Conservation (phyloP, 495 filamentous ascomycete species). For the Evansstolkia leycettana region DNA sequence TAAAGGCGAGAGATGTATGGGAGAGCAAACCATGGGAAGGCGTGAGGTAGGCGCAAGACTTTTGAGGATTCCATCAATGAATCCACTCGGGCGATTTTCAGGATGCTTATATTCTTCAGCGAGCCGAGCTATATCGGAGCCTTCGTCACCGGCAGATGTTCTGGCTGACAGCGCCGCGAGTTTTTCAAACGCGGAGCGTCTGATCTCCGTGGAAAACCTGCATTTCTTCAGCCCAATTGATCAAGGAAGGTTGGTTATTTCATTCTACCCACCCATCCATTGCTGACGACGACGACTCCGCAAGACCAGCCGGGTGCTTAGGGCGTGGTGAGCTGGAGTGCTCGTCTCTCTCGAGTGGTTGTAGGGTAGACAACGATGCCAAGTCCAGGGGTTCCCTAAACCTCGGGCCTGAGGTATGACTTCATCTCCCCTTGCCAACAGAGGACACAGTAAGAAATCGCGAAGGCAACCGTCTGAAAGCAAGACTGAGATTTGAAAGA, state of each 20-base stretch:
- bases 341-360: too few relatives aligned
- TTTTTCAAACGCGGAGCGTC: constrained; percentile 55
- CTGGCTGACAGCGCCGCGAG: constrained; percentile 51
- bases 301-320: too few relatives aligned
- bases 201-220: constrained; percentile 34
- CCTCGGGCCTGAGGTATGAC: too few relatives aligned
- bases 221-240: constrained; percentile 3
- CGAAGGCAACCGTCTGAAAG: too few relatives aligned
- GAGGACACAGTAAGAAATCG: too few relatives aligned
- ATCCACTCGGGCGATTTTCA: constrained; percentile 19
- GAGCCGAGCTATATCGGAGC: constrained; percentile 52
- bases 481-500: too few relatives aligned
- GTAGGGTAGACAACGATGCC: too few relatives aligned
- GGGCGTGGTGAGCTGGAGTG: too few relatives aligned
- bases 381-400: too few relatives aligned
- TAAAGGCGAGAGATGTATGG: too few relatives aligned
- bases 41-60: constrained; percentile 30
- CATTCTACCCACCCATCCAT: not conserved
- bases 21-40: constrained; percentile 37
- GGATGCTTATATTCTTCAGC: constrained; percentile 38
- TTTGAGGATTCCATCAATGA: constrained; percentile 24
- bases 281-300: too few relatives aligned
- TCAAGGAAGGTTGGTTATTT: not conserved
- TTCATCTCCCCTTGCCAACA: too few relatives aligned
- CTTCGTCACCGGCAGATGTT: constrained; percentile 41